Base-by-base conservation (phyloP, 1,139 yeast genomes). In the Tardiomyces digboiensis region DNA sequence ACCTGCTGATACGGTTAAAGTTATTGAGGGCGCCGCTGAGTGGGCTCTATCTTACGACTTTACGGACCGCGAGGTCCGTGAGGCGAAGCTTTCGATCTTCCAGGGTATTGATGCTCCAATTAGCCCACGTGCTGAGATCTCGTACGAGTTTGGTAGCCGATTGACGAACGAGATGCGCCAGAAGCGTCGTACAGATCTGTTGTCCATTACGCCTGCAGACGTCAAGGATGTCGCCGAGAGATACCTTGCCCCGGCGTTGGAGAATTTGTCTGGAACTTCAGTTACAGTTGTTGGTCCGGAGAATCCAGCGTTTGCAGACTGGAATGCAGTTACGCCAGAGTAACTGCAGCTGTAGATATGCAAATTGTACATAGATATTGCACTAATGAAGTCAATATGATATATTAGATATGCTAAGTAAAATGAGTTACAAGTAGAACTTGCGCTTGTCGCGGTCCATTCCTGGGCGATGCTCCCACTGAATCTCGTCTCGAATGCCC, bases 381-480 rank as follows among this genome's bases (percentile, higher is more conserved):
- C 26, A 22, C 7, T 12, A 22, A 22, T 12, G 33, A 26, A 8
- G 12, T 26, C 33, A 26, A 13, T 26, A 26, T n/a, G 33, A 26
- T 26, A 8, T 8, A 22, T 22, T n/a, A n/a, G n/a, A 22, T 3
- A 26, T 26, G 33, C 33, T 26, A 26, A 16, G 33, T 26, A 26
- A 26, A 26, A n/a, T 6, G 14, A 3, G 65, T 66, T 70, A 89
- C 55, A 89, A 69, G 61, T 87, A 83, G 62, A 91, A 91, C 76
- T 86, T 87, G 67, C 80, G 80, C 79, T 88, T 91, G 62, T 91
- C 97, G 59, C 83, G 81, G 65, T 91, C 97, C 97, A 91, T 89
- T 53, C 85, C 95, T 13, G 97, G 82, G 55, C 86, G 78, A 67
- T 88, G 95, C 65, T 91, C 97, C 97, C 97, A 91, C 58, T 87